A percentile compares a stretch with the other conserved stretches of the same genome.
These are phyloP conservation scores for Irpex sp. DNA, from an alignment of 1,284 basidiomycete genomes.

Conservation along the genomic window DNA sequence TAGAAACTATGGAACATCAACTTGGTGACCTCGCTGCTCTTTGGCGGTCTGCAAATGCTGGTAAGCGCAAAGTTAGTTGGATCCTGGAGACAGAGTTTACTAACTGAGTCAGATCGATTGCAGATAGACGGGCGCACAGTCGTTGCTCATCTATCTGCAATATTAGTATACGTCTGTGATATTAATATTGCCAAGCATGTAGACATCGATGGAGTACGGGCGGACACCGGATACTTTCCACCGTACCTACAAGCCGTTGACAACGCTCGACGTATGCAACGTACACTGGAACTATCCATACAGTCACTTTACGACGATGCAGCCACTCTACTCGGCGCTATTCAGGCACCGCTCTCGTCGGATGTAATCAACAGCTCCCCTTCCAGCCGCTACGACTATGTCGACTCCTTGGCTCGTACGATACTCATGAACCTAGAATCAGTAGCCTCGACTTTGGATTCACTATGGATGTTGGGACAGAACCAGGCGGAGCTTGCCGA, in stretches of 20 bases:
- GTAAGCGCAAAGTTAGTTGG: constrained; percentile 4
- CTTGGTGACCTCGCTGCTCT: constrained; percentile 27
- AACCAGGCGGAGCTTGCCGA: constrained; percentile 66
- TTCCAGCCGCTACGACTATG: constrained; percentile 34
- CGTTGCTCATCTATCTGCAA: constrained; percentile 49
- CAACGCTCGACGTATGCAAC: constrained; percentile 60
- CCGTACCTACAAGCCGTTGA: constrained; percentile 61
- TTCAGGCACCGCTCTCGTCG: constrained; percentile 36
- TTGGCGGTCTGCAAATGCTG: constrained; percentile 11
- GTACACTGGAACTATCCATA: constrained; percentile 60
- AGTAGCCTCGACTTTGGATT: constrained; percentile 58
- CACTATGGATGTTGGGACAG: constrained; percentile 57
- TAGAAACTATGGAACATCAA: constrained; percentile 46
- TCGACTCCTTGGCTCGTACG: constrained; percentile 39
- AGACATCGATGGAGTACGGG: constrained; percentile 69
- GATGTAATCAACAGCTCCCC: constrained; percentile 24
- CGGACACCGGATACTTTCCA: constrained; percentile 35
- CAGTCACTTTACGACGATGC: constrained; percentile 75
- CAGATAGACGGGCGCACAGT: constrained; percentile 38
- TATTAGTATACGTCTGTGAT: constrained; percentile 58
- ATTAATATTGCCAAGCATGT: constrained; percentile 75
- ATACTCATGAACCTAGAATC: constrained; percentile 43
- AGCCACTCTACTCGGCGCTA: constrained; percentile 49
- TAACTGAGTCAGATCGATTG: constrained; percentile 21
- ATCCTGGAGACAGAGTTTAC: constrained; percentile 4